phyloP scores from a whole-genome alignment of 2,329 filamentous ascomycete species.

The Aspergillus sp. region DNA sequence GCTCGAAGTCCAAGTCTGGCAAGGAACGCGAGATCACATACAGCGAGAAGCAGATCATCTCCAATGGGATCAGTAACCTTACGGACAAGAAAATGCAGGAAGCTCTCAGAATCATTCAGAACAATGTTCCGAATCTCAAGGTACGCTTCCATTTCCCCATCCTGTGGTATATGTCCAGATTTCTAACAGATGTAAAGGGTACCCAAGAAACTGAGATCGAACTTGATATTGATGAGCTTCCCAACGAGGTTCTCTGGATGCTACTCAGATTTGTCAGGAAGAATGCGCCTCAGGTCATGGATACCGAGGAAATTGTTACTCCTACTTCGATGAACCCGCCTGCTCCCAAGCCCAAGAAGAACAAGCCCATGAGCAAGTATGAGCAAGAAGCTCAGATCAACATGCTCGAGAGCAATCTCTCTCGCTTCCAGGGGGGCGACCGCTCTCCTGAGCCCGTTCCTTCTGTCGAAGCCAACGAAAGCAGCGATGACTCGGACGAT shows the following conservation, averaged over 20 bases:
- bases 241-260: conserved; percentile 45
- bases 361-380: conserved; percentile 52
- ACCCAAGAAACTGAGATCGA: conserved; percentile 48
- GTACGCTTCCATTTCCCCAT: conserved; percentile 32
- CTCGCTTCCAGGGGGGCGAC: conserved; percentile 44
- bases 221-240: conserved; percentile 49
- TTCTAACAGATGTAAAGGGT: conserved; percentile 28
- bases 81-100: conserved; percentile 73
- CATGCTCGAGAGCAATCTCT: conserved; percentile 46
- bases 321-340: conserved; percentile 31
- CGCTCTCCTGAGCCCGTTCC: conserved; percentile 42
- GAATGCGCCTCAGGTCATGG: conserved; percentile 41
- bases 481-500: conserved; percentile 47
- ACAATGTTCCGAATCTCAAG: conserved; percentile 72
- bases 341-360: conserved; percentile 48
- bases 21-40: conserved; percentile 67
- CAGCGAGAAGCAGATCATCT: conserved; percentile 88
- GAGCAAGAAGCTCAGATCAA: conserved; percentile 52
- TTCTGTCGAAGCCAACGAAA: conserved; percentile 44
- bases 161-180: background rate
- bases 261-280: conserved; percentile 48
- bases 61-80: conserved; percentile 77
- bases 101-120: conserved; percentile 86
- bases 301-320: conserved; percentile 40
- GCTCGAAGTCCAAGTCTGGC: conserved; percentile 40